Evolutionary conservation across 257 asterid species (phyloP), one percentile per base, ranked within the genome.

Genomic region (Hygrophila difformis): DNA sequence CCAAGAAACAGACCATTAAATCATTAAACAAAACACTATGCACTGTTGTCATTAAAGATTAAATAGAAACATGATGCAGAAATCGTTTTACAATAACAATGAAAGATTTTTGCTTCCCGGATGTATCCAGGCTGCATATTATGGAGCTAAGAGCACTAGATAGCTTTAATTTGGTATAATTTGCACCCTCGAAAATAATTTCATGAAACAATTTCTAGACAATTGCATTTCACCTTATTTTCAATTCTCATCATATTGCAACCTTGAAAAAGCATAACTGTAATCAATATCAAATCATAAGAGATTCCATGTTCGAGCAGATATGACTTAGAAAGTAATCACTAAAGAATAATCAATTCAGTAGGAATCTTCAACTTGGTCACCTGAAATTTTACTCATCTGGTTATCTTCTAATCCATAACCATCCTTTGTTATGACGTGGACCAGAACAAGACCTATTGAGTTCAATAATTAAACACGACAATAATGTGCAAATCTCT

Each of bases 371-470:
- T 60, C 44, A 51, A 42, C 47, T 31, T n/a, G 16, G 40, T 67
- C 53, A 17, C 64, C 62, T 13, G 70, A 18, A 18, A 20, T 43
- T 62, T 50, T 62, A 49, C 35, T 43, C 18, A 51, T 56, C 12
- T 49, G 67, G 55, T 33, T 49, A 18, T 44, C 64, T 55, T 66
- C 74, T 53, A 66, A 50, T 44, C 31, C 47, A 37, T 37, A 61
- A 31, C 69, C 69, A 50, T 68, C 94, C 66, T 68, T 73, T 22
- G 97, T 83, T 59, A 87, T 66, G 66, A 87, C 93, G 55, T 87
- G 97, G 45, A 87, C 65, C 26, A 87, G 68, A 63, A 87, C 97
- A 1, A 94, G 97, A 21, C 97, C 97, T 79, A 74, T 77, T 23
- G 93, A 75, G 58, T 83, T 84, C 76, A 87, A 59, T 6, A 93